phyloP scores from a whole-genome alignment of 2,329 filamentous ascomycete species.

The Cercospora zeae-maydis region DNA sequence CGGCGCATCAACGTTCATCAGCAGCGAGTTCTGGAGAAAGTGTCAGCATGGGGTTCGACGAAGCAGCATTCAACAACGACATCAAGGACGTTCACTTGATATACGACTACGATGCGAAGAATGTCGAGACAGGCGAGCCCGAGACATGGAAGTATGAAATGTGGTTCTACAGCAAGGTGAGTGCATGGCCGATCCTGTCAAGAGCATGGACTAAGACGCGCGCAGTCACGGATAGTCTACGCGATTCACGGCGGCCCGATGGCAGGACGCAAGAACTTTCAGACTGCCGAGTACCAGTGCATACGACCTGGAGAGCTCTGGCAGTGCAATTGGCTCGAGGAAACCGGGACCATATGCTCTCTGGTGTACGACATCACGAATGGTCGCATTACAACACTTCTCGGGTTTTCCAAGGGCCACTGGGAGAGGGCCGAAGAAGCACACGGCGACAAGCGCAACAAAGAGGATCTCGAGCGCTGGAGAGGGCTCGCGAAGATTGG shows the following conservation, averaged over 20 bases:
- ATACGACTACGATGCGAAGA: conserved; percentile 55
- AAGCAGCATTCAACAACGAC: conserved; percentile 46
- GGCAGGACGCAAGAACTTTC: conserved; percentile 54
- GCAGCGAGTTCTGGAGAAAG: background rate
- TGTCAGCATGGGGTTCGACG: conserved; percentile 13
- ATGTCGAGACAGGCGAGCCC: conserved; percentile 43
- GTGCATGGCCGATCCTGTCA: conserved; percentile 38
- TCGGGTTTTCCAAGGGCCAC: conserved; percentile 54
- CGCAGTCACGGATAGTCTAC: conserved; percentile 51
- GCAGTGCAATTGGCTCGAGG: conserved; percentile 60
- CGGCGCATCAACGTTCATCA: background rate
- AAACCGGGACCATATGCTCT: conserved; percentile 57
- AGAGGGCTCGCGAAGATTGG: conserved; percentile 49
- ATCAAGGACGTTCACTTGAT: conserved; percentile 54
- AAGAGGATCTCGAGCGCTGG: conserved; percentile 52
- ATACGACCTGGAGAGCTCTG: conserved; percentile 56
- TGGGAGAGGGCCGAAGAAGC: conserved; percentile 53
- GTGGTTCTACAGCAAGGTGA: conserved; percentile 49
- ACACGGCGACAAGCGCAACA: conserved; percentile 55
- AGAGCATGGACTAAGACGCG: background rate
- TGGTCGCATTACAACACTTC: conserved; percentile 50
- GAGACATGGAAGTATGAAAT: conserved; percentile 61
- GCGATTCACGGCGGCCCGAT: conserved; percentile 60
- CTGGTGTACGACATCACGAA: conserved; percentile 54
- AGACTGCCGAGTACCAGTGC: conserved; percentile 56